These are phyloP conservation scores for Leccinum imitatum DNA, from an alignment of 768 basidiomycete species.

Conservation along the genomic window DNA sequence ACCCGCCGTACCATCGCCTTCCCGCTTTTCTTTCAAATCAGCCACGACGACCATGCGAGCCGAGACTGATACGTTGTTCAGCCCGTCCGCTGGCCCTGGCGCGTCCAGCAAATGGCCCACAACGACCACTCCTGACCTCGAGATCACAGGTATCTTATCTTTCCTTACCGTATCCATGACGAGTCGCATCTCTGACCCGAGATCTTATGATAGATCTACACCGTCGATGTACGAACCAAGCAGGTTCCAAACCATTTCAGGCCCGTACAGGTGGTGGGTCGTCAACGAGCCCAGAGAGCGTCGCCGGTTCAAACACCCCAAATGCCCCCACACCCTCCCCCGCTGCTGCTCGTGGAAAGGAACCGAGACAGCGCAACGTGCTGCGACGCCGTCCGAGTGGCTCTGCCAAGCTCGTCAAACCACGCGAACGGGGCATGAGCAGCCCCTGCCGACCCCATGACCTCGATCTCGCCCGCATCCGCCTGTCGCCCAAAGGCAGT, in stretches of 20 bases:
- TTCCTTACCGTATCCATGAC: conserved; percentile 7
- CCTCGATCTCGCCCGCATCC: not conserved
- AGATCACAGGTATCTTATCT: too few relatives aligned
- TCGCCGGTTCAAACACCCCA: not conserved
- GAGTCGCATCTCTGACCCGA: not conserved
- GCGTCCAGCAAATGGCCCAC: not conserved
- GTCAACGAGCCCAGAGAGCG: conserved; percentile 15
- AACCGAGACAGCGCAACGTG: conserved; percentile 30
- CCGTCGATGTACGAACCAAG: conserved; percentile 23
- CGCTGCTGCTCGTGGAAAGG: conserved; percentile 6
- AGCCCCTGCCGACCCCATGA: conserved; percentile 4
- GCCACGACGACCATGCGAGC: conserved; percentile 3
- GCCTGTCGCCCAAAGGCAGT: not conserved
- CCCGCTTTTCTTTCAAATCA: conserved; percentile 25
- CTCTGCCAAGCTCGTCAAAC: conserved; percentile 22
- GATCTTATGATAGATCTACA: conserved; percentile 12
- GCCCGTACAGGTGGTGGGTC: not conserved
- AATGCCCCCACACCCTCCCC: not conserved
- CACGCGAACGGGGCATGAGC: conserved; percentile 15
- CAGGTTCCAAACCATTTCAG: conserved; percentile 5
- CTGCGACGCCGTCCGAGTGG: conserved; percentile 33
- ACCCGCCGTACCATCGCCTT: conserved; percentile 26
- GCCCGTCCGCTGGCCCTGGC: conserved; percentile 10
- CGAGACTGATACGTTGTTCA: conserved; percentile 10
- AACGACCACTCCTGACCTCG: conserved; percentile 1